Percentiles rank a stretch among this genome's conserved stretches.
Evolutionary conservation across 1,139 yeast genomes (phyloP).

Genomic region (Kodamaea derodonti): DNA sequence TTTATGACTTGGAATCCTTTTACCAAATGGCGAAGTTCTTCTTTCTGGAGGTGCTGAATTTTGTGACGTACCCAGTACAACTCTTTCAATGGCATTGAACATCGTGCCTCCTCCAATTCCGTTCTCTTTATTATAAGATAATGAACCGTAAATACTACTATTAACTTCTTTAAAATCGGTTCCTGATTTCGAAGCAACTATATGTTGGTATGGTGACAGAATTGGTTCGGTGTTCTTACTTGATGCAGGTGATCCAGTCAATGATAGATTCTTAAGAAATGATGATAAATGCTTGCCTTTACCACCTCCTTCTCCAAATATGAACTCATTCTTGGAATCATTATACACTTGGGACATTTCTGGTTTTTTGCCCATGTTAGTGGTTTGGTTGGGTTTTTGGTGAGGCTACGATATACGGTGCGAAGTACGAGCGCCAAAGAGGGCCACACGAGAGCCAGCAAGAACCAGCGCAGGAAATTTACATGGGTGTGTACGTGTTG

Average conservation of each 20-base stretch:
- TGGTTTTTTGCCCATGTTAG: slow-evolving; percentile 39
- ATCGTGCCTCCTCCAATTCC: slow-evolving; percentile 6
- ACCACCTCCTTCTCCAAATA: slow-evolving; percentile 68
- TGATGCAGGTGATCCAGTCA: slow-evolving; percentile 20
- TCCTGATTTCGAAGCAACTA: slow-evolving; percentile 7
- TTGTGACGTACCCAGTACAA: slow-evolving; percentile 19
- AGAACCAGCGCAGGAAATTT: too few species aligned
- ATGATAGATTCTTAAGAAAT: slow-evolving; percentile 50
- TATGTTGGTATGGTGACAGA: background rate
- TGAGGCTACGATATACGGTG: too few species aligned
- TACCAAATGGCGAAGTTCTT: slow-evolving; percentile 8
- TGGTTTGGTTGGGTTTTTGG: background rate
- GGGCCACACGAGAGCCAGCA: too few species aligned
- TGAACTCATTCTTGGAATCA: slow-evolving; percentile 50
- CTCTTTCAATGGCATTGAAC: slow-evolving; percentile 18
- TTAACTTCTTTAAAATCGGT: slow-evolving; percentile 28
- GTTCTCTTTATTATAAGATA: slow-evolving; percentile 20
- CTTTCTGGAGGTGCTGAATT: background rate
- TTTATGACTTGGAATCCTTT: slow-evolving; percentile 11
- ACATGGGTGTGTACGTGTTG: too few species aligned
- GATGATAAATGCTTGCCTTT: slow-evolving; percentile 60
- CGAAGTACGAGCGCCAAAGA: too few species aligned
- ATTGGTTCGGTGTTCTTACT: slow-evolving; percentile 7
- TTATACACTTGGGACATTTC: slow-evolving; percentile 61
- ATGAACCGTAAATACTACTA: slow-evolving; percentile 39